Base-by-base conservation (phyloP, 176 grass and related monocot species). In the Eragrostis curvula region DNA sequence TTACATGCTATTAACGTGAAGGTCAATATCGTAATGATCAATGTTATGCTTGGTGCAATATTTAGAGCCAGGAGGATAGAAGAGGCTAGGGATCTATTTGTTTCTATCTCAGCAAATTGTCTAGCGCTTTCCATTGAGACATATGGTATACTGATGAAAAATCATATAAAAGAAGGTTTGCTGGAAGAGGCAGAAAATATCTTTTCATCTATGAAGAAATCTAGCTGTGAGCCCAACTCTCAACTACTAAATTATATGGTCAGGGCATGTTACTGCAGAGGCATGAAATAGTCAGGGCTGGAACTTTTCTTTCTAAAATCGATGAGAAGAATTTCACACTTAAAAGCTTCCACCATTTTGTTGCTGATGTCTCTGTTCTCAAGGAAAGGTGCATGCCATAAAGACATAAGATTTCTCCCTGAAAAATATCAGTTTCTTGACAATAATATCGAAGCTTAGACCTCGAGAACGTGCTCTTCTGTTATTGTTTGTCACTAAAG, bases 151-250 rank as follows among this genome's bases (percentile, higher is more conserved):
- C 60, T 81, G 52, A 61, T 61, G 16, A 32, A 20, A 23, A 27
- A 60, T 61, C 51, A 71, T 70, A 61, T 61, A 60, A 70, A 48
- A 48, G 40, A 48, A 59, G 79, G 66, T 12, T 71, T 81, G 66
- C 8, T 71, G 10, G 52, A 70, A 70, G 79, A 81, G 40, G 66
- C 52, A 0, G 10, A 70, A 0, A 9, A 46, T 42, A 3, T 58
- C 29, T 81, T 70, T 12, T 70, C 9, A 21, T 58, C 66, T 12
- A 56, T 81, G 47, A 16, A 66, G 61, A 66, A 79, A 23, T 15
- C 23, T 52, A 24, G 46, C 23, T 62, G 36, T 59, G 12, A 15
- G 17, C 74, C 74, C 20, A 8, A 28, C 53, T 59, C 51, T 60
- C n/a, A 0, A 8, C 1, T 77, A n/a, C n/a, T 77, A 5, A 77